Evolutionary conservation across 1,284 basidiomycete species (phyloP).

Genomic region (Leccinum subspadiceum): DNA sequence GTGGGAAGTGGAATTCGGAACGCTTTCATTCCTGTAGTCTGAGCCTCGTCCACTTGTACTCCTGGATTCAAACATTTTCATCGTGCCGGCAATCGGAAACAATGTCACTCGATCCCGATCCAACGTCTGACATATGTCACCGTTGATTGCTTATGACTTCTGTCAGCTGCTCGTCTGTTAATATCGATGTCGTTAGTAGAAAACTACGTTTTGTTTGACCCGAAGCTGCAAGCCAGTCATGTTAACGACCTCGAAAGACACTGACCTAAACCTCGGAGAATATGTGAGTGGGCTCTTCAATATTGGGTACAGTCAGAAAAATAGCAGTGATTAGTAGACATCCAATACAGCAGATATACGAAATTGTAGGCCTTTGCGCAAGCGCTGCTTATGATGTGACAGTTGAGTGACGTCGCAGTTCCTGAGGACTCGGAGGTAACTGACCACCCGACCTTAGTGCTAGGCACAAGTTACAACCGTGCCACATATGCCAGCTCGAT

Average conservation of each 20-base stretch:
- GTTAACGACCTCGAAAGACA: not conserved
- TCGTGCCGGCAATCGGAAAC: not conserved
- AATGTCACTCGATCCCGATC: not conserved
- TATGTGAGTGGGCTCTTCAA: not conserved
- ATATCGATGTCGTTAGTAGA: not conserved
- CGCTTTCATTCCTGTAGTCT: not conserved
- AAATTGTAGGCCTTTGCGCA: too few species aligned
- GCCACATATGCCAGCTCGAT: too few species aligned
- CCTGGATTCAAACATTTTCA: not conserved
- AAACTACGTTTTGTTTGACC: not conserved
- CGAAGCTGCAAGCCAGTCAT: not conserved
- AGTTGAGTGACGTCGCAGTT: too few species aligned
- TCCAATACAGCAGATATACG: too few species aligned
- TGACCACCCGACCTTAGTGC: too few species aligned
- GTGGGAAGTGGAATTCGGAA: not conserved
- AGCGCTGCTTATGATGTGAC: too few species aligned
- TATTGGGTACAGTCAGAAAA: not conserved
- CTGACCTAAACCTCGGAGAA: not conserved
- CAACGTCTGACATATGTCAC: not conserved
- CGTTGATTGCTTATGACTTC: not conserved
- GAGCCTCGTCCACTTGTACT: not conserved
- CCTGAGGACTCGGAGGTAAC: too few species aligned
- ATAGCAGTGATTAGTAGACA: too few species aligned
- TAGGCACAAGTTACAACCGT: too few species aligned
- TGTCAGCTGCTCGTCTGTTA: not conserved